Evolutionary conservation across 768 basidiomycete genomes (phyloP).

Genomic region (Phlegmacium glaucopus): DNA sequence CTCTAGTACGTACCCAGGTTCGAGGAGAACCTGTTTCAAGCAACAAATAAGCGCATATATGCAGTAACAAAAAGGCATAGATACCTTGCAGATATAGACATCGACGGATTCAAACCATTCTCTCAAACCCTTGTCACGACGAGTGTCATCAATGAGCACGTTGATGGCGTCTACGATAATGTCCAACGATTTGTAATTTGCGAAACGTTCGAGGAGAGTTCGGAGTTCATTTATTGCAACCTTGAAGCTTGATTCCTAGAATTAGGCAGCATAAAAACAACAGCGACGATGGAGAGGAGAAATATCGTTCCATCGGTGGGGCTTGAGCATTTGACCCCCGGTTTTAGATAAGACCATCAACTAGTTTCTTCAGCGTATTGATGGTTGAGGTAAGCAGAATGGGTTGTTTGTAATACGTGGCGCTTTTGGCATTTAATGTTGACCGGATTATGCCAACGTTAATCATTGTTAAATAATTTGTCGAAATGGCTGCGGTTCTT

Average conservation of each 20-base stretch:
- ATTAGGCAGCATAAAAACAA: background rate
- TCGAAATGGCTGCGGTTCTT: slow-evolving; percentile 49
- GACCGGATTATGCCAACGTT: slow-evolving; percentile 36
- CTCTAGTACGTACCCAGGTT: slow-evolving; percentile 85
- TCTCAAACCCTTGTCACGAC: slow-evolving; percentile 69
- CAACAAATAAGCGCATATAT: background rate
- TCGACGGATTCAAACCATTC: slow-evolving; percentile 69
- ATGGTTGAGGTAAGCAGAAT: slow-evolving; percentile 79
- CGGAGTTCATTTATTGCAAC: slow-evolving; percentile 62
- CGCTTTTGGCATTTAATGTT: slow-evolving; percentile 93
- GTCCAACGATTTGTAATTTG: slow-evolving; percentile 66
- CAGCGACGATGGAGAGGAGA: background rate
- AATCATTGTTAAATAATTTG: background rate
- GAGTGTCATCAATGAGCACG: slow-evolving; percentile 69
- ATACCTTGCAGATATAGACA: slow-evolving; percentile 61
- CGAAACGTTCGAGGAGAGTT: slow-evolving; percentile 88
- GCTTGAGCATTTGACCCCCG: slow-evolving; percentile 17
- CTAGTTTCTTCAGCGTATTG: slow-evolving; percentile 55
- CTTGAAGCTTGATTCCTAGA: slow-evolving; percentile 58
- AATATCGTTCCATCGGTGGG: slow-evolving; percentile 23
- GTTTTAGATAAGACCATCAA: slow-evolving; percentile 19
- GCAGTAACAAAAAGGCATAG: background rate
- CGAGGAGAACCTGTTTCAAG: slow-evolving; percentile 71
- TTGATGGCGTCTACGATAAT: slow-evolving; percentile 67
- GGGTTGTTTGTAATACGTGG: slow-evolving; percentile 81